phyloP scores from a whole-genome alignment of 2,329 filamentous ascomycete species.

The Pseudogymnoascus sp. region DNA sequence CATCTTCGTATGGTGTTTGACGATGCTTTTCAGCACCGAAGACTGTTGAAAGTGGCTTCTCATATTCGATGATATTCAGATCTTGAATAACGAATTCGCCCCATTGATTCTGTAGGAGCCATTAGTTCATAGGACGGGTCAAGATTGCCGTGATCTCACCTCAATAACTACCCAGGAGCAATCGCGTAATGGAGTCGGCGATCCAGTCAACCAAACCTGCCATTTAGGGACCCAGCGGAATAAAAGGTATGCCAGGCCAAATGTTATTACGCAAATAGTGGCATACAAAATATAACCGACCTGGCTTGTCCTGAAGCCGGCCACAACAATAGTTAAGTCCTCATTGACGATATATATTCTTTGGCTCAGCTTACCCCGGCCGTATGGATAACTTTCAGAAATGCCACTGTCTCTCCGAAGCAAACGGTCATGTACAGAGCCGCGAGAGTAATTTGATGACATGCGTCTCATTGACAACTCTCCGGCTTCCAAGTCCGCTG shows the following conservation, averaged over 20 bases:
- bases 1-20: conserved; percentile 52
- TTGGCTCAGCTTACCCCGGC: conserved; percentile 63
- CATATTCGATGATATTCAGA: conserved; percentile 49
- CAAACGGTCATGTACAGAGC: conserved; percentile 55
- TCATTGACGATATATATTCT: conserved; percentile 92
- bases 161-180: conserved; percentile 92
- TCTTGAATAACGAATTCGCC: conserved; percentile 76
- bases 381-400: conserved; percentile 58
- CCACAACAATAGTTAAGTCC: conserved; percentile 87
- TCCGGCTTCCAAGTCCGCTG: conserved; percentile 29
- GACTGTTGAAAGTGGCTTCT: conserved; percentile 49
- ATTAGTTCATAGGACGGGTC: conserved; percentile 17
- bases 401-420: conserved; percentile 62
- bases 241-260: conserved; percentile 74
- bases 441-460: conserved; percentile 53
- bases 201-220: conserved; percentile 71
- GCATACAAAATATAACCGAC: conserved; percentile 63
- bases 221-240: conserved; percentile 86
- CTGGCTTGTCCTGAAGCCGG: conserved; percentile 75
- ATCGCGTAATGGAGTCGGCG: conserved; percentile 57
- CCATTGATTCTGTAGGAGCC: conserved; percentile 72
- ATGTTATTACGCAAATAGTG: conserved; percentile 60
- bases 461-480: conserved; percentile 47
- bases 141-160: conserved; percentile 32
- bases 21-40: conserved; percentile 62